Evolutionary conservation across 2,329 filamentous ascomycete genomes (phyloP).

Genomic region (Colletotrichum falcatum): DNA sequence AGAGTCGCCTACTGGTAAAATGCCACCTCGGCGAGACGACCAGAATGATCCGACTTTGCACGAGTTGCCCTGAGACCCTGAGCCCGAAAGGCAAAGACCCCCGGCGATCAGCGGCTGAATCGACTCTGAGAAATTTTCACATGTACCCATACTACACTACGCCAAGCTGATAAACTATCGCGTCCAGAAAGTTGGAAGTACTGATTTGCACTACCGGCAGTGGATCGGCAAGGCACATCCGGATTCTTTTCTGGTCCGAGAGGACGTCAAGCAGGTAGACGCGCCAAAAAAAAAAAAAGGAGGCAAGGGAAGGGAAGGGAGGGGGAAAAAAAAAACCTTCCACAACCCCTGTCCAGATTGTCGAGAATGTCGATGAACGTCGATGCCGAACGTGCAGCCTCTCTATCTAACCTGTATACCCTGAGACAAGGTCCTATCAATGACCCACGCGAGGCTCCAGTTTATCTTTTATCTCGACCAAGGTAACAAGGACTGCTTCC

Average conservation of each 20-base stretch:
- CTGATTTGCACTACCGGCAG: constrained; percentile 8
- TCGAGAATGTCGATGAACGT: constrained; percentile 13
- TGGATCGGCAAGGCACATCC: constrained; percentile 33
- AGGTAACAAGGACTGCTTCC: constrained; percentile 31
- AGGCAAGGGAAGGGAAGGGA: too few relatives aligned
- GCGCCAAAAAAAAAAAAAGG: constrained; percentile 7
- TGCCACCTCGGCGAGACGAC: not conserved
- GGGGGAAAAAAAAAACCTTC: constrained; percentile 13
- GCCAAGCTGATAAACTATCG: constrained; percentile 32
- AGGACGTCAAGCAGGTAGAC: constrained; percentile 19
- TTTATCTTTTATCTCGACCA: constrained; percentile 38
- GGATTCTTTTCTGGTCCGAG: constrained; percentile 23
- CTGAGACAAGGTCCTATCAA: constrained; percentile 40
- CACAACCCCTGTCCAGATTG: constrained; percentile 17
- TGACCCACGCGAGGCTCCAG: constrained; percentile 37
- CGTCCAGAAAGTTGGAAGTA: constrained; percentile 26
- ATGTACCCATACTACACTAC: constrained; percentile 9
- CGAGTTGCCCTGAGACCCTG: constrained; percentile 2
- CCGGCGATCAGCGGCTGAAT: constrained; percentile 4
- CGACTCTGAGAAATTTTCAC: constrained; percentile 32
- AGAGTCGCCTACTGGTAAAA: not conserved
- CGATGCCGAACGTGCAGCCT: constrained; percentile 19
- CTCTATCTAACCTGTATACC: constrained; percentile 21
- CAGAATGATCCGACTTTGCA: not conserved
- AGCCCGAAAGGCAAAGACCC: not conserved